Base-by-base conservation (phyloP, 495 filamentous ascomycete genomes). In the Trichoderma gamsii region DNA sequence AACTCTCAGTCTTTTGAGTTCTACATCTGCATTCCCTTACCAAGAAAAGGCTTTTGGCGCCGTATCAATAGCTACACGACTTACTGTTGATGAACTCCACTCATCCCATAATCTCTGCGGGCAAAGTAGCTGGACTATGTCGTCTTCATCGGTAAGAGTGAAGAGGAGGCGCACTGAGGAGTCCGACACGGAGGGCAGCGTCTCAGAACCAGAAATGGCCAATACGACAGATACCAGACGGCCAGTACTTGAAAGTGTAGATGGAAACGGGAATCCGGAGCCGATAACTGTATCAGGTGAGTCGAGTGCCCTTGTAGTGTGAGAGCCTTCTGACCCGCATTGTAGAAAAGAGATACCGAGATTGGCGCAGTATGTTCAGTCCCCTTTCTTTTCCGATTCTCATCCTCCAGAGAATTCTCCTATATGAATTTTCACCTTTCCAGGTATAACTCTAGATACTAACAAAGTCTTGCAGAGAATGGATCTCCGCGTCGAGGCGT, bases 261-360 rank as follows among this genome's bases (percentile, higher is more conserved):
- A 61, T 32, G 56, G 27, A 15, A 27, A 32, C 29, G 56, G 56
- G 25, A 61, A 61, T 18, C 56, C 56, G 2, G 56, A 61, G 25
- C 13, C 56, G 7, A 61, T 61, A 25, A 11, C 5, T 15, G 27
- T 16, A 12, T 23, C 56, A 15, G 56, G 56, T 61, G 27, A 61
- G 56, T 61, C 12, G 8, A 16, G 27, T 16, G 9, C 3, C 51
- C n/a, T 25, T 16, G 12, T 4, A 9, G 7, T 38, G 35, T 9
- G 35, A 38, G 5, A 16, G 44, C n/a, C n/a, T 49, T 16, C 15
- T 49, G 4, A n/a, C 44, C 13, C 7, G 44, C 13, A 15, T 16
- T 12, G 16, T 32, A 61, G 56, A 27, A 32, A 61, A 61, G 56
- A 61, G 56, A 61, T 61, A 61, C 35, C 56, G 56, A 61, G 25